These are phyloP conservation scores for Diaporthe sp. DNA, from an alignment of 2,329 filamentous ascomycete species.

Conservation along the genomic window DNA sequence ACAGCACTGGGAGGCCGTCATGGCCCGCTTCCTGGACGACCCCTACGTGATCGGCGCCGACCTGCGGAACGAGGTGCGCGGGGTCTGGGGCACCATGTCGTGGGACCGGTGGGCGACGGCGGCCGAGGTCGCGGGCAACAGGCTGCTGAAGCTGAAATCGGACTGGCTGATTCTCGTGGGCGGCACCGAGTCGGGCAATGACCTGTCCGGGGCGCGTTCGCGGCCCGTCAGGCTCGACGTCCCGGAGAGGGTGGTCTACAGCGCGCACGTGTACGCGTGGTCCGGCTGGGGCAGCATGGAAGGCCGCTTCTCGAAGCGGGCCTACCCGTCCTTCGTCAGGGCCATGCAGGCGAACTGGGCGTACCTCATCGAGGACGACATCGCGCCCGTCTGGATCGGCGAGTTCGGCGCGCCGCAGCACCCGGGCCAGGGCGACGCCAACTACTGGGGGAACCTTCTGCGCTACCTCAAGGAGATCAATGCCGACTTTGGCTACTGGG, in stretches of 20 bases:
- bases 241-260: constrained; percentile 70
- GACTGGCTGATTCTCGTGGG: constrained; percentile 77
- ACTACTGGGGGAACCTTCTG: constrained; percentile 75
- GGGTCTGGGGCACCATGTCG: constrained; percentile 75
- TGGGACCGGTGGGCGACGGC: constrained; percentile 74
- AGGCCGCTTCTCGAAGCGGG: constrained; percentile 69
- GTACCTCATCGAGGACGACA: constrained; percentile 66
- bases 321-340: constrained; percentile 69
- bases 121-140: constrained; percentile 71
- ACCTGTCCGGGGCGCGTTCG: constrained; percentile 64
- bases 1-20: constrained; percentile 72
- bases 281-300: constrained; percentile 74
- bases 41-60: constrained; percentile 73
- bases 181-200: constrained; percentile 75
- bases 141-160: constrained; percentile 66
- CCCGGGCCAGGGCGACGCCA: constrained; percentile 66
- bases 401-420: constrained; percentile 70
- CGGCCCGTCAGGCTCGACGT: constrained; percentile 69
- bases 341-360: constrained; percentile 75
- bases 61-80: constrained; percentile 75
- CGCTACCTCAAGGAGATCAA: constrained; percentile 66
- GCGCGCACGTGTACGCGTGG: constrained; percentile 76
- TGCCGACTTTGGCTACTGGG: constrained; percentile 78
- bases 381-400: constrained; percentile 75
- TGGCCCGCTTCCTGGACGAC: constrained; percentile 68